Base-by-base conservation (phyloP, 2,329 filamentous ascomycete species). In the Diaporthe destruens region DNA sequence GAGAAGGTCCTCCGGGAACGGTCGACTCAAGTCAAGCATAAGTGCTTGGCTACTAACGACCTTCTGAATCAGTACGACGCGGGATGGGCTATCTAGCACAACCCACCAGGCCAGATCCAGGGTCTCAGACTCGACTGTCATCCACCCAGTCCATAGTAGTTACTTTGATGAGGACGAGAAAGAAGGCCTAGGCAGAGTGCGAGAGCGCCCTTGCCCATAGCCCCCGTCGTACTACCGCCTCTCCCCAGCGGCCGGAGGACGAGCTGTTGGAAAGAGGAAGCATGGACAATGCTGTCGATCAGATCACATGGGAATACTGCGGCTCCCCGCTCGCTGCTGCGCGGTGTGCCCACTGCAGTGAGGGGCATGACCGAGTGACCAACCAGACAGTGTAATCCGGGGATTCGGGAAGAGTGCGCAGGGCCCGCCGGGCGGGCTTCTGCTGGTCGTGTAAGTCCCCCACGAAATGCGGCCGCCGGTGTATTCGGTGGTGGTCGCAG, bases 1-100 rank as follows among this genome's bases (percentile, higher is more conserved):
- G 61, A 65, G 51, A 65, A 65, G 61, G 12, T 51, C 44, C 61
- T 53, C 44, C 44, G 61, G 29, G 44, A 65, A 65, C 61, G 61
- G 61, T 29, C 25, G 44, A 14, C 8, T 1, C 32, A 65, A 51
- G 61, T 51, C 44, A 51, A 25, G 5, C 44, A 51, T 9, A 8
- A 8, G 32, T 36, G 61, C 36, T 65, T 51, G 11, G 44, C 61
- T 44, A 51, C 6, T 29, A 39, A 12, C 32, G 44, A 18, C 44
- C 6, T 51, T n/a, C 61, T 51, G 59, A 51, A 51, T 34, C 61
- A 53, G 29, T 51, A 25, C 29, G 61, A 36, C 61, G 61, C 20
- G 44, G 29, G 44, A n/a, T 25, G 29, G 44, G 6, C 18, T 65
- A 14, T 49, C 49, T 20, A 29, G 23, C 14, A 16, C 42, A 44